Evolutionary conservation across 257 asterid species (phyloP).

Genomic region (Verbascum thapsus): DNA sequence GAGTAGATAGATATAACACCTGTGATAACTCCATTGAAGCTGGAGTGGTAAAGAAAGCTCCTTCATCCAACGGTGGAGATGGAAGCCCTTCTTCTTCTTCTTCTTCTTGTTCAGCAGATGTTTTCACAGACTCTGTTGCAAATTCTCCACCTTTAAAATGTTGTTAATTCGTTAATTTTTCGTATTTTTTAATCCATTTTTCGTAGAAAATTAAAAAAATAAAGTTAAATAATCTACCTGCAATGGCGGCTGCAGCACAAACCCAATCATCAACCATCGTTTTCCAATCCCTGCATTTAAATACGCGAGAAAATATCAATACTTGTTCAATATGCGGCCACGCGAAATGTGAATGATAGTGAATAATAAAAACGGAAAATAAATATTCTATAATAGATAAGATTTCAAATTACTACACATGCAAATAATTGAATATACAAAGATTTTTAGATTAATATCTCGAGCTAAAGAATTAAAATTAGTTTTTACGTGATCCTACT

Average conservation of each 20-base stretch:
- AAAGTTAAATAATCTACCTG: constrained; percentile 44
- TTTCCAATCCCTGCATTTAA: constrained; percentile 62
- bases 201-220: not conserved
- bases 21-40: constrained; percentile 63
- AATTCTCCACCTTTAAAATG: constrained; percentile 35
- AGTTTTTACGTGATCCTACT: too few relatives aligned
- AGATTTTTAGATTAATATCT: too few relatives aligned
- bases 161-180: not conserved
- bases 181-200: not conserved
- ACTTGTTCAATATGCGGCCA: too few relatives aligned
- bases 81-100: constrained; percentile 69
- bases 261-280: constrained; percentile 66
- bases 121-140: constrained; percentile 61
- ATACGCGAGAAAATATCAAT: too few relatives aligned
- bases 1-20: constrained; percentile 38
- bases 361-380: too few relatives aligned
- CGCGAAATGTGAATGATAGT: too few relatives aligned
- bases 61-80: constrained; percentile 85
- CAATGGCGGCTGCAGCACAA: constrained; percentile 45
- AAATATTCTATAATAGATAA: too few relatives aligned
- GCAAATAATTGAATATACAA: too few relatives aligned
- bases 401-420: too few relatives aligned
- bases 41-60: constrained; percentile 57
- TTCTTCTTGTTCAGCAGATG: constrained; percentile 46
- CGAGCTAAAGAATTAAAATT: too few relatives aligned